Evolutionary conservation across 305 asterid genomes (phyloP), one percentile per base, ranked within the genome.

Genomic region (Fraxinus sp.): DNA sequence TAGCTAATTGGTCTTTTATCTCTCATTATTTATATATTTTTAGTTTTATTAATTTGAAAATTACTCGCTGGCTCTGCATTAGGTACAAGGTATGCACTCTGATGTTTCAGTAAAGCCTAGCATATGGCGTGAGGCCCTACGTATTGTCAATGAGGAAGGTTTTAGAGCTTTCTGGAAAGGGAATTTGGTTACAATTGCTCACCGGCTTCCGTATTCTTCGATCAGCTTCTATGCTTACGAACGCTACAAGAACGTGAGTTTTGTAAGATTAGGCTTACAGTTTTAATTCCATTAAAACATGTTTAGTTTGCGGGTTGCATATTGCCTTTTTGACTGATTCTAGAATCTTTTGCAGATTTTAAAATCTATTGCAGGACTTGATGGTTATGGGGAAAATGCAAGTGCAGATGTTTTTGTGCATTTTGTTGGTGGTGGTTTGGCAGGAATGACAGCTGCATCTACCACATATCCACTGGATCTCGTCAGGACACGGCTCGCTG

Each of bases 81-180:
- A 89, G 92, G 89, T 89, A 75, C 92, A 89, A 86, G 92, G 92
- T 22, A 89, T 89, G 92, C 92, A 89, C 82, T 86, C 92, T 7
- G 92, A 89, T 78, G 90, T 86, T 73, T 89, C 91, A 41, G 75
- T 84, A 30, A 89, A 86, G 64, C 89, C 92, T 74, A 81, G 87
- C 11, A 85, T 89, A 75, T 82, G 85, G 79, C 85, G 52, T 8
- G 92, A 89, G 87, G 91, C 90, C 62, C 7, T 86, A 78, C 86
- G 91, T 4, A 89, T 89, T 78, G 85, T 86, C 16, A 80, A 87
- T 28, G 92, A 89, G 83, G 92, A 89, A 77, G 92, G 92, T 20
- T 88, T 89, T 77, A 83, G 90, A 77, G 92, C 92, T 18, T 89
- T 89, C 71, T 89, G 92, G 92, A 89, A 85, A 82, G 92, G 92